Conservation (phyloP, 768 basidiomycete species). For the Rhodotorula taiwanensis region DNA sequence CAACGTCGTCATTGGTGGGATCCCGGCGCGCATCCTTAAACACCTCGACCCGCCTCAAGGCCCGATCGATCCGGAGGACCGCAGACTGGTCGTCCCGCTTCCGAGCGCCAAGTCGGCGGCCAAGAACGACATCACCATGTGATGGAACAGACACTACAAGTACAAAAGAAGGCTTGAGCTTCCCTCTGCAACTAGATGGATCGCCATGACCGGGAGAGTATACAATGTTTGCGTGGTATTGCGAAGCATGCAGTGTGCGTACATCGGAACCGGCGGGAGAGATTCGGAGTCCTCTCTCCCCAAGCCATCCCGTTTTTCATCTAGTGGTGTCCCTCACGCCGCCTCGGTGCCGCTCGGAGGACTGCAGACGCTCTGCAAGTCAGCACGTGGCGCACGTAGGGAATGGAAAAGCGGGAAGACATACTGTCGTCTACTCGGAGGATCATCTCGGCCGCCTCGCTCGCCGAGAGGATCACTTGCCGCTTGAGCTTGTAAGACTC, state of each 20-base stretch:
- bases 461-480: conserved; percentile 88
- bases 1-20: conserved; percentile 35
- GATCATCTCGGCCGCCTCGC: conserved; percentile 98
- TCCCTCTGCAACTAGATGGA: too few relatives aligned
- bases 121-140: too few relatives aligned
- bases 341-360: conserved; percentile 30
- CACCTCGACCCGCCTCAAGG: conserved; percentile 7
- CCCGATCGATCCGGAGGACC: not conserved
- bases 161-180: too few relatives aligned
- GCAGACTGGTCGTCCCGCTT: not conserved
- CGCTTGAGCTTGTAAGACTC: conserved; percentile 97
- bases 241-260: too few relatives aligned
- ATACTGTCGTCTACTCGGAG: conserved; percentile 74
- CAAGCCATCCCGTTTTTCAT: not conserved
- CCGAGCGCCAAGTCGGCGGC: too few relatives aligned
- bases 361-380: not conserved
- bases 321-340: conserved; percentile 31
- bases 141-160: too few relatives aligned
- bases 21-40: conserved; percentile 31
- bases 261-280: too few relatives aligned
- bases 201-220: too few relatives aligned
- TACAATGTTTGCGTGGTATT: too few relatives aligned
- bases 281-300: too few relatives aligned
- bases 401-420: not conserved
- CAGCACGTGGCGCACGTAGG: not conserved